These are phyloP conservation scores for Suillus subluteus DNA, from an alignment of 768 basidiomycete species.

Conservation along the genomic window DNA sequence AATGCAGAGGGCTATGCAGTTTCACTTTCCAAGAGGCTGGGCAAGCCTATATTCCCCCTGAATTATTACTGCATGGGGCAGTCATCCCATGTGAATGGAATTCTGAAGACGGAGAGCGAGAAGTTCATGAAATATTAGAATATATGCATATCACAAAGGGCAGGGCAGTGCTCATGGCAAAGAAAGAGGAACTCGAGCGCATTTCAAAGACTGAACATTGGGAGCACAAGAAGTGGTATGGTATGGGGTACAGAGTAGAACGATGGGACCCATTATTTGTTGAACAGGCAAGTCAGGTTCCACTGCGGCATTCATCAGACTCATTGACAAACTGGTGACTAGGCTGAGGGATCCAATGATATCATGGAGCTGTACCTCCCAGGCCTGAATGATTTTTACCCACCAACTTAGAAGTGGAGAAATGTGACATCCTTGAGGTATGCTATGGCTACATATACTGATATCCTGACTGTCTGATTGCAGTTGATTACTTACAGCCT, in stretches of 20 bases:
- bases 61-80: slow-evolving; percentile 72
- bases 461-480: not conserved
- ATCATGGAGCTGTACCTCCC: slow-evolving; percentile 78
- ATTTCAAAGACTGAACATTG: slow-evolving; percentile 58
- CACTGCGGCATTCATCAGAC: not conserved
- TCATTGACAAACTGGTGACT: slow-evolving; percentile 11
- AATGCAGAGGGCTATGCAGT: slow-evolving; percentile 81
- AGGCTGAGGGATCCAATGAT: slow-evolving; percentile 70
- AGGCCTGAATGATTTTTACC: slow-evolving; percentile 92
- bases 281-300: slow-evolving; percentile 42
- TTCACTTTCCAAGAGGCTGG: slow-evolving; percentile 73
- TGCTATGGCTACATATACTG: slow-evolving; percentile 12
- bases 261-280: slow-evolving; percentile 67
- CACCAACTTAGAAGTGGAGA: slow-evolving; percentile 80
- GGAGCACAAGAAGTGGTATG: slow-evolving; percentile 90
- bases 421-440: slow-evolving; percentile 68
- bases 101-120: slow-evolving; percentile 46
- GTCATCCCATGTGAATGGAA: slow-evolving; percentile 79
- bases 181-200: slow-evolving; percentile 61
- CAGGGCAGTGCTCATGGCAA: slow-evolving; percentile 78
- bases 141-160: slow-evolving; percentile 59
- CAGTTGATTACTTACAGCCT: slow-evolving; percentile 51
- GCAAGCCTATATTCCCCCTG: slow-evolving; percentile 79
- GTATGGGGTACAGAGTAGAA: slow-evolving; percentile 83
- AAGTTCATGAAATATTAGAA: slow-evolving; percentile 66